These are phyloP conservation scores for Chalciporus chontae DNA, from an alignment of 768 basidiomycete genomes.

Conservation along the genomic window DNA sequence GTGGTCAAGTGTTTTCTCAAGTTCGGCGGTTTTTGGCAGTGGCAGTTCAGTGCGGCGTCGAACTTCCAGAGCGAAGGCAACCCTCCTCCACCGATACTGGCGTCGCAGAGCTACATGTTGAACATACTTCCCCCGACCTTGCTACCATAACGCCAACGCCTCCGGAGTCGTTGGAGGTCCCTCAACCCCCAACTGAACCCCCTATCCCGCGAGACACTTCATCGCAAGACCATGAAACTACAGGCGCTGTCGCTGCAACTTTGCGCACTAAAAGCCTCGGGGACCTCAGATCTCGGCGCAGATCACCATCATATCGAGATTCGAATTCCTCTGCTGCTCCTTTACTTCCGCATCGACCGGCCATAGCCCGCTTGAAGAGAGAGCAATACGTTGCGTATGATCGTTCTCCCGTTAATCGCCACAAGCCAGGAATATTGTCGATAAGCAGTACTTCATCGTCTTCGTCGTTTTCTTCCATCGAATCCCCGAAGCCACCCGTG, in stretches of 20 bases:
- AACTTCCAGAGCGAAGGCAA: constrained; percentile 53
- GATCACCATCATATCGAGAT: constrained; percentile 33
- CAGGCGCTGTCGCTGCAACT: constrained; percentile 26
- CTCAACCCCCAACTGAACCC: constrained; percentile 9
- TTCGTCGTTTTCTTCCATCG: constrained; percentile 66
- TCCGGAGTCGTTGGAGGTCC: constrained; percentile 1
- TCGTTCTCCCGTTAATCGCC: constrained; percentile 33
- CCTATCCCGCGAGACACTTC: constrained; percentile 33
- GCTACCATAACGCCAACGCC: constrained; percentile 11
- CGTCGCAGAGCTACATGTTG: constrained; percentile 15
- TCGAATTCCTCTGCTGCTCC: constrained; percentile 34
- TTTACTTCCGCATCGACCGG: constrained; percentile 32
- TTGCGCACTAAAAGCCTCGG: constrained; percentile 52
- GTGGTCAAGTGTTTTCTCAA: constrained; percentile 75
- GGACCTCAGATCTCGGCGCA: constrained; percentile 41
- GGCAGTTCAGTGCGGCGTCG: constrained; percentile 70
- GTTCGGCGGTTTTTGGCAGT: constrained; percentile 78
- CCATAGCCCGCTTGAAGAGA: constrained; percentile 31
- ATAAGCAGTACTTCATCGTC: constrained; percentile 70
- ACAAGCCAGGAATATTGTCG: constrained; percentile 47
- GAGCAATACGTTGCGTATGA: constrained; percentile 40
- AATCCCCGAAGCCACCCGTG: constrained; percentile 43
- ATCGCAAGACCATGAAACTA: constrained; percentile 22
- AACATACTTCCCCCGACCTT: constrained; percentile 14
- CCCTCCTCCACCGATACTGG: constrained; percentile 20